Evolutionary conservation across 2,329 filamentous ascomycete species (phyloP).

Genomic region (Beauveria asiatica): DNA sequence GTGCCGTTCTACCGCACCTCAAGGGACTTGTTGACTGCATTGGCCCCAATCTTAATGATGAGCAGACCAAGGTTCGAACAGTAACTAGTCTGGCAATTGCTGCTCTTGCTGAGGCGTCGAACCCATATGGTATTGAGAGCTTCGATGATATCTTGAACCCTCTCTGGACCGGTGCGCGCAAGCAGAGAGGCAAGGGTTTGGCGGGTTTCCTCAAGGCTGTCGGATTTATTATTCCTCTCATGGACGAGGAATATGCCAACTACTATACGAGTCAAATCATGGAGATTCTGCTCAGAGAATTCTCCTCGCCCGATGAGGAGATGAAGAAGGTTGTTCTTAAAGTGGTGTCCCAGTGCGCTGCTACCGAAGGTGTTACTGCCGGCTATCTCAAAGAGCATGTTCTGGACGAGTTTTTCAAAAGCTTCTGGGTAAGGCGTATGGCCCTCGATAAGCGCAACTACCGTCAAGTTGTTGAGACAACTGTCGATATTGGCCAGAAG

Average conservation of each 20-base stretch:
- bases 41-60: conserved; percentile 88
- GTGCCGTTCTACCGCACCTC: conserved; percentile 87
- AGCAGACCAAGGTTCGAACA: conserved; percentile 95
- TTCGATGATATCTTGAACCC: conserved; percentile 98
- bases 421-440: conserved; percentile 97
- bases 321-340: conserved; percentile 99
- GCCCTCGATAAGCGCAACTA: conserved; percentile 97
- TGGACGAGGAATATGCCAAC: conserved; percentile 99
- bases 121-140: conserved; percentile 97
- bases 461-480: conserved; percentile 94
- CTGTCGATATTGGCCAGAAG: conserved; percentile 93
- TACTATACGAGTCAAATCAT: conserved; percentile 99
- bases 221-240: conserved; percentile 94
- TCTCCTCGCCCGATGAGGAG: conserved; percentile 93
- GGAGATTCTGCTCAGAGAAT: conserved; percentile 94
- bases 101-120: conserved; percentile 88
- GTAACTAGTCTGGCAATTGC: conserved; percentile 93
- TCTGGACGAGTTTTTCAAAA: conserved; percentile 94
- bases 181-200: conserved; percentile 92
- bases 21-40: conserved; percentile 97
- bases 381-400: conserved; percentile 94
- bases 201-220: conserved; percentile 96
- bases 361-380: conserved; percentile 89
- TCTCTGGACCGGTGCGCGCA: conserved; percentile 90
- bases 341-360: conserved; percentile 91